Conservation (phyloP, 345 rosid species). For the Brassica incana region DNA sequence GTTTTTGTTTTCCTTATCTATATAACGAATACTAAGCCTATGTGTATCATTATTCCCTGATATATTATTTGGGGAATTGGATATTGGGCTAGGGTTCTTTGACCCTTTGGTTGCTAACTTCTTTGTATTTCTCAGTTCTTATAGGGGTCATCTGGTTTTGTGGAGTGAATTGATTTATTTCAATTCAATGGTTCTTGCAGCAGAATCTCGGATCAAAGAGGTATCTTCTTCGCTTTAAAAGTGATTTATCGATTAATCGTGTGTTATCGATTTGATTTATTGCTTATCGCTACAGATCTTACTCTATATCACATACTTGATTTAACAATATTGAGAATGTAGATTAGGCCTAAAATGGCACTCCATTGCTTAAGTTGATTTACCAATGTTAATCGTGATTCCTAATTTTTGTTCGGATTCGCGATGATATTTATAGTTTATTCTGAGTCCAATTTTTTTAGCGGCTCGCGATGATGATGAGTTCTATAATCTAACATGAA, state of each 20-base stretch:
- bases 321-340: neutral
- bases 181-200: conserved; percentile 21
- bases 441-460: neutral
- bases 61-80: neutral
- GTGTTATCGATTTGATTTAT: neutral
- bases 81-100: conserved; percentile 9
- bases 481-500: neutral
- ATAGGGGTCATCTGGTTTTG: conserved; percentile 7
- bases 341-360: neutral
- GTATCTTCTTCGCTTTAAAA: conserved; percentile 37
- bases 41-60: neutral
- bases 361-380: neutral
- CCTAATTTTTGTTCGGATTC: neutral
- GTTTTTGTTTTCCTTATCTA: neutral
- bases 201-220: conserved; percentile 51
- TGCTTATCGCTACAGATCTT: neutral
- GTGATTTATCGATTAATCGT: neutral
- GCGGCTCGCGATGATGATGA: neutral
- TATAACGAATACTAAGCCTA: neutral
- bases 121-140: conserved; percentile 6
- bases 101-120: neutral
- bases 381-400: neutral
- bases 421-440: neutral
- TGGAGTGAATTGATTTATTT: neutral
- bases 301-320: conserved; percentile 13